phyloP scores from a whole-genome alignment of 2,329 filamentous ascomycete genomes.

The Colletotrichum tropicale region DNA sequence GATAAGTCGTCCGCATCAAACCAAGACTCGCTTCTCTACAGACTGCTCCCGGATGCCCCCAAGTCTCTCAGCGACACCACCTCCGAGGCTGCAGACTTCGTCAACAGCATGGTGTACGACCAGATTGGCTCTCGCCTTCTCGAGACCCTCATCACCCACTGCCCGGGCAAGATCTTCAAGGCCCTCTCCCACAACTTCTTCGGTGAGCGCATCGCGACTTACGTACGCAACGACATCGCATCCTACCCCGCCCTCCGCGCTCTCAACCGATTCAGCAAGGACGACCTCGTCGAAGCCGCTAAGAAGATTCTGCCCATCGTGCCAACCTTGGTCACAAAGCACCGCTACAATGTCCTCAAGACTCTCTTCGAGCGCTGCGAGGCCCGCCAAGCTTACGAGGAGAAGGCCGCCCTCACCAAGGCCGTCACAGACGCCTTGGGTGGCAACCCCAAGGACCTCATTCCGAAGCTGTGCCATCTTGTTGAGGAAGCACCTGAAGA shows the following conservation, averaged over 20 bases:
- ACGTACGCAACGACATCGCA: constrained; percentile 89
- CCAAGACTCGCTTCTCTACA: constrained; percentile 67
- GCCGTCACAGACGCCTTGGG: constrained; percentile 54
- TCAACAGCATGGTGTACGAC: constrained; percentile 89
- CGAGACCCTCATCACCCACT: constrained; percentile 81
- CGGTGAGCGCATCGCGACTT: constrained; percentile 76
- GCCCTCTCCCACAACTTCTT: constrained; percentile 81
- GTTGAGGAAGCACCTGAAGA: constrained; percentile 32
- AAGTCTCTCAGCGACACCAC: constrained; percentile 73
- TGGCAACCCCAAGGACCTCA: constrained; percentile 48
- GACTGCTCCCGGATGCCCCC: constrained; percentile 77
- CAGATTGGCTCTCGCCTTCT: constrained; percentile 87
- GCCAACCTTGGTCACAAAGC: constrained; percentile 73
- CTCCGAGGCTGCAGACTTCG: constrained; percentile 76
- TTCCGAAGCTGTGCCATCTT: constrained; percentile 55
- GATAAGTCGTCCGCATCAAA: constrained; percentile 59
- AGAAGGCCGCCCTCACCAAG: constrained; percentile 52
- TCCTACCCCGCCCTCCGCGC: constrained; percentile 86
- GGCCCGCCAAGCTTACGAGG: constrained; percentile 64
- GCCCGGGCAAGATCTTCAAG: constrained; percentile 91
- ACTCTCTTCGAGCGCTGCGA: constrained; percentile 83
- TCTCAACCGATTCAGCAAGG: constrained; percentile 82
- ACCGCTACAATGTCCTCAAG: constrained; percentile 79
- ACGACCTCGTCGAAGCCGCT: constrained; percentile 79
- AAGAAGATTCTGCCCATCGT: constrained; percentile 76